Evolutionary conservation across 2,329 filamentous ascomycete genomes (phyloP), one percentile per base, ranked within the genome.

Genomic region (Decorospora gaudefroyi): DNA sequence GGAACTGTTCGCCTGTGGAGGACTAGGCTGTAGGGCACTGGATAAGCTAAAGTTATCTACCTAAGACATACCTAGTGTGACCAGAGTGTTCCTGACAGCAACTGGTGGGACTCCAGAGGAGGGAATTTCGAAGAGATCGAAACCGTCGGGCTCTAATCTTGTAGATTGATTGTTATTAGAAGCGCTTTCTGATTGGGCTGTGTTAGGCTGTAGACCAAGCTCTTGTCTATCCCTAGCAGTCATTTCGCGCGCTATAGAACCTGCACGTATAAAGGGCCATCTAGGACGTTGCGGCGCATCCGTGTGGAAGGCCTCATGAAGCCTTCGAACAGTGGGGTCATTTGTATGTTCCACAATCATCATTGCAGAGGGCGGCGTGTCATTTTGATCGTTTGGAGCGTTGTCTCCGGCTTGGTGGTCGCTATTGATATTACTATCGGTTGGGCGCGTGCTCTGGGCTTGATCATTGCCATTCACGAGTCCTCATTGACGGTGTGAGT

Each of bases 211-310:
- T 38, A 38, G 10, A 38, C 34, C 34, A 38, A 38, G n/a, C 25
- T 38, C 34, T 38, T 38, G 23, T 29, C 34, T 38, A 21, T 38
- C 34, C 34, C 25, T 38, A 18, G 34, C 34, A 22, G 34, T 38
- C 23, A 38, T 38, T 38, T 38, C 15, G 26, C n/a, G 34, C 34
- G 26, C 21, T 38, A 29, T 28, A 38, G 15, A 28, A 38, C 34
- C 22, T 18, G 34, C 34, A 38, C 23, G 34, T 29, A 10, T 38
- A 25, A 19, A 38, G 29, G 23, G 34, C 25, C 34, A 9, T 28
- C 25, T 38, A 29, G 23, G 34, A 38, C 32, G n/a, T 35, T 29
- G 34, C 34, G 34, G 16, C 25, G 15, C 34, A 38, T 38, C 34
- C 8, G 23, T 12, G 34, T 15, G 25, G 34, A 38, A 21, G n/a